A percentile compares a stretch with the other conserved stretches of the same genome.
Evolutionary conservation across 2,329 filamentous ascomycete genomes (phyloP).

Genomic region (Neofusicoccum sp.): DNA sequence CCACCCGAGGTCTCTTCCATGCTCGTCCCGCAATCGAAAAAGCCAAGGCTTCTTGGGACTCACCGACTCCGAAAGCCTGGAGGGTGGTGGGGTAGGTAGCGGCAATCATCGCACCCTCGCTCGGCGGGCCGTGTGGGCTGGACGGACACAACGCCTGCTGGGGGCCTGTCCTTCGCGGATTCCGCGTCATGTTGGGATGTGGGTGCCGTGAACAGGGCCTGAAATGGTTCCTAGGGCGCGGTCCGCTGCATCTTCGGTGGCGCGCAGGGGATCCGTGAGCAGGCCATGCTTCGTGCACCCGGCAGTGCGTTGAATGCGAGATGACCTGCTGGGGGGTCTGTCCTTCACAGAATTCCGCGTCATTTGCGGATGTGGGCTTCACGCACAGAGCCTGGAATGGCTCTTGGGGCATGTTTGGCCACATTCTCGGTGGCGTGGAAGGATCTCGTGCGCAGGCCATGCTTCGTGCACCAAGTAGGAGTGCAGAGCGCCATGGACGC

Average conservation of each 20-base stretch:
- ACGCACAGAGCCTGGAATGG: background rate
- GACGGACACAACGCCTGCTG: background rate
- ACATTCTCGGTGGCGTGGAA: background rate
- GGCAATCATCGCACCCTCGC: background rate
- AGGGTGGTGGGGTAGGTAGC: background rate
- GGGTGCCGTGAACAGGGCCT: background rate
- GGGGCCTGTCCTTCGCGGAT: background rate
- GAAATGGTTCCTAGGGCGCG: background rate
- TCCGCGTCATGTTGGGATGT: background rate
- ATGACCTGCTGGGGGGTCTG: background rate
- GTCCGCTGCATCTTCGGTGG: background rate
- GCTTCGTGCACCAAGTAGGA: background rate
- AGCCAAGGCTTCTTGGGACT: background rate
- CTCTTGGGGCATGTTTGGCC: background rate
- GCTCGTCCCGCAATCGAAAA: background rate
- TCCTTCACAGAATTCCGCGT: background rate
- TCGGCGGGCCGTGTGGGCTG: background rate
- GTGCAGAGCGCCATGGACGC: background rate
- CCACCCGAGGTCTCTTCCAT: background rate
- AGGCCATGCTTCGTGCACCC: background rate
- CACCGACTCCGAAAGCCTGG: background rate
- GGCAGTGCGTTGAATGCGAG: too few species aligned
- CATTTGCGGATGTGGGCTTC: background rate
- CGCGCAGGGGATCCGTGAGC: background rate
- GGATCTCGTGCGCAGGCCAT: background rate